Conservation (phyloP, 768 basidiomycete genomes). For the Peribolospora baueri region DNA sequence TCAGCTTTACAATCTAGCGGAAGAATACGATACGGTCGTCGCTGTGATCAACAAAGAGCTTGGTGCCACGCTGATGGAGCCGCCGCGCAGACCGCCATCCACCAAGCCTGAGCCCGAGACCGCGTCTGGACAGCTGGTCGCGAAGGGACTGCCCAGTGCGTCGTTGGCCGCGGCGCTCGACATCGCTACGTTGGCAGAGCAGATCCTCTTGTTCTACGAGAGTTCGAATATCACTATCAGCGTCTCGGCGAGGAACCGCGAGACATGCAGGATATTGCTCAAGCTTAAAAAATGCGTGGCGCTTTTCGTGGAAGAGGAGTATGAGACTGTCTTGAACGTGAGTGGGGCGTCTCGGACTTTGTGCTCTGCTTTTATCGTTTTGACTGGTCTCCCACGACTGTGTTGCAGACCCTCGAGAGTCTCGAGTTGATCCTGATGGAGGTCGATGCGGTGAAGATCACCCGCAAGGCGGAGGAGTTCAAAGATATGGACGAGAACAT, state of each 20-base stretch:
- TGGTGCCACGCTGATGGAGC: slow-evolving; percentile 37
- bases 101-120: slow-evolving; percentile 15
- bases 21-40: slow-evolving; percentile 68
- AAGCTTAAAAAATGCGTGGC: slow-evolving; percentile 58
- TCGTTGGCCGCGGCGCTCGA: slow-evolving; percentile 10
- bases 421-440: slow-evolving; percentile 57
- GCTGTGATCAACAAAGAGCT: slow-evolving; percentile 65
- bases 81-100: slow-evolving; percentile 18
- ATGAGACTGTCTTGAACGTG: slow-evolving; percentile 63
- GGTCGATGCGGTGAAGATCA: slow-evolving; percentile 62
- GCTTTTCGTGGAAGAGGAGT: slow-evolving; percentile 42
- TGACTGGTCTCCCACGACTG: neutral
- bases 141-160: slow-evolving; percentile 1
- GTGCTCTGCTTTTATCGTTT: neutral
- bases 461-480: slow-evolving; percentile 67
- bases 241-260: slow-evolving; percentile 37
- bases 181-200: slow-evolving; percentile 18
- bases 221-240: slow-evolving; percentile 34
- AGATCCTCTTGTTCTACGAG: slow-evolving; percentile 50
- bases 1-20: slow-evolving; percentile 83
- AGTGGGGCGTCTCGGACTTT: slow-evolving; percentile 12
- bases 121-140: slow-evolving; percentile 18
- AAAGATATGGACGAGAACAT: slow-evolving; percentile 58
- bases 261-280: slow-evolving; percentile 32
- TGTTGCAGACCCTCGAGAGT: slow-evolving; percentile 51